A percentile compares a stretch with the other conserved stretches of the same genome.
phyloP scores from a whole-genome alignment of 805 yeast genomes.

The Sungouiella blattae region DNA sequence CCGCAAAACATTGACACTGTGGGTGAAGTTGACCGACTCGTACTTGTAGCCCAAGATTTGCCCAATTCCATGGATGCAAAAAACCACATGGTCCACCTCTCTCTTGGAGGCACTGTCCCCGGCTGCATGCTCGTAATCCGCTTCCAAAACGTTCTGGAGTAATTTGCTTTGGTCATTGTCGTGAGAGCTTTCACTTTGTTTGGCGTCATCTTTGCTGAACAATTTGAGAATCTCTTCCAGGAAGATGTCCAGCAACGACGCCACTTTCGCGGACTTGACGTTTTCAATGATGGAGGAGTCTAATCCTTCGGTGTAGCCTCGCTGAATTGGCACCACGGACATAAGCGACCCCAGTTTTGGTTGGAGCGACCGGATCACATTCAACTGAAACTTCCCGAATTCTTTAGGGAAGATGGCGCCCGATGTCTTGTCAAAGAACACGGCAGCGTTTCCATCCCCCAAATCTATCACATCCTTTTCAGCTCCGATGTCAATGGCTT shows the following conservation, averaged over 20 bases:
- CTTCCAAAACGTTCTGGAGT: conserved; percentile 10
- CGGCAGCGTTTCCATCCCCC: conserved; percentile 31
- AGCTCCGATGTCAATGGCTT: conserved; percentile 15
- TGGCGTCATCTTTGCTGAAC: conserved; percentile 17
- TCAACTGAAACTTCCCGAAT: conserved; percentile 38
- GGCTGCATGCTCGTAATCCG: conserved; percentile 7
- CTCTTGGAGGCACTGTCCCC: conserved; percentile 10
- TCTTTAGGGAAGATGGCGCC: conserved; percentile 47
- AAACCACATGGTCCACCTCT: conserved; percentile 58
- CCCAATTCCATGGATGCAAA: conserved; percentile 96
- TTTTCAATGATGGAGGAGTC: conserved; percentile 29
- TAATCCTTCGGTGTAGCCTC: conserved; percentile 46
- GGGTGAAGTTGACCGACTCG: conserved; percentile 83
- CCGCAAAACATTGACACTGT: conserved; percentile 69
- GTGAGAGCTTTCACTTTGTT: conserved; percentile 1
- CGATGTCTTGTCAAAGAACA: conserved; percentile 39
- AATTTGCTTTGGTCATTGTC: conserved; percentile 10
- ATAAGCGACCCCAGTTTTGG: conserved; percentile 35
- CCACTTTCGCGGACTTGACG: conserved; percentile 29
- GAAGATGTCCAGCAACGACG: conserved; percentile 30
- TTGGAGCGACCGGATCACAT: conserved; percentile 32
- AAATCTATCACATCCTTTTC: conserved; percentile 30
- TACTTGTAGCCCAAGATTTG: conserved; percentile 76
- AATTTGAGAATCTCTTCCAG: conserved; percentile 25
- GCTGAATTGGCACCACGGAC: conserved; percentile 46